Conservation (phyloP, 2,329 filamentous ascomycete genomes). For the Blumeria graminis region DNA sequence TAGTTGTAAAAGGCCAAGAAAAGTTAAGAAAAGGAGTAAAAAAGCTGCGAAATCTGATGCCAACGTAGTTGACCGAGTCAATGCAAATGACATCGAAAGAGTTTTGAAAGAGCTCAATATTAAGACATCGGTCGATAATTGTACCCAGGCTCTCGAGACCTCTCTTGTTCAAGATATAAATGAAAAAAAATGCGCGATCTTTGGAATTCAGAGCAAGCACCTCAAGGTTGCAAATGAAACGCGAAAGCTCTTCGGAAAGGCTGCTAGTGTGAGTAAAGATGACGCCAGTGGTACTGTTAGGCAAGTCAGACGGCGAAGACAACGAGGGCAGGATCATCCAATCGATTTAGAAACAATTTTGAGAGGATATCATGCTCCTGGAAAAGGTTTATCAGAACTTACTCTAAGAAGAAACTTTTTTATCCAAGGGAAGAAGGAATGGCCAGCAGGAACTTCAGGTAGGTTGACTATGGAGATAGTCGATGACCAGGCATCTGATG, state of each 20-base stretch:
- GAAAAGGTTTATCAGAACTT: conserved; percentile 31
- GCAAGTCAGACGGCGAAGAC: conserved; percentile 19
- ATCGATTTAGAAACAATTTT: conserved; percentile 17
- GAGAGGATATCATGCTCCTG: conserved; percentile 21
- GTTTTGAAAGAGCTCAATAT: conserved; percentile 34
- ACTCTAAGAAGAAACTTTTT: conserved; percentile 39
- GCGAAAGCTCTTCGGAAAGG: conserved; percentile 44
- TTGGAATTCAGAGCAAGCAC: conserved; percentile 42
- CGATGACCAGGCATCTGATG: conserved; percentile 21
- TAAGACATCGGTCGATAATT: conserved; percentile 8
- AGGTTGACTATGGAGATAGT: conserved; percentile 60
- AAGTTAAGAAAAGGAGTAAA: conserved; percentile 11
- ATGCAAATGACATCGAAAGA: conserved; percentile 39
- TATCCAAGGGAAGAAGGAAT: conserved; percentile 47
- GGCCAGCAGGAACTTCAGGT: conserved; percentile 45
- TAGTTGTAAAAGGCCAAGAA: conserved; percentile 22
- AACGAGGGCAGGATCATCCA: conserved; percentile 19
- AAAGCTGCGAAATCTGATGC: conserved; percentile 7
- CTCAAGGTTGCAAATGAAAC: conserved; percentile 83
- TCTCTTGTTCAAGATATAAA: conserved; percentile 16
- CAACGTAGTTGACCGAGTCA: conserved; percentile 13
- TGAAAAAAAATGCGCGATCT: conserved; percentile 25
- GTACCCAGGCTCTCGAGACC: background rate
- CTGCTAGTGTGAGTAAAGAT: conserved; percentile 31
- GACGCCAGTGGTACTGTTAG: conserved; percentile 19